Conservation (phyloP, 257 asterid species). For the Voacanga thouarsii region DNA sequence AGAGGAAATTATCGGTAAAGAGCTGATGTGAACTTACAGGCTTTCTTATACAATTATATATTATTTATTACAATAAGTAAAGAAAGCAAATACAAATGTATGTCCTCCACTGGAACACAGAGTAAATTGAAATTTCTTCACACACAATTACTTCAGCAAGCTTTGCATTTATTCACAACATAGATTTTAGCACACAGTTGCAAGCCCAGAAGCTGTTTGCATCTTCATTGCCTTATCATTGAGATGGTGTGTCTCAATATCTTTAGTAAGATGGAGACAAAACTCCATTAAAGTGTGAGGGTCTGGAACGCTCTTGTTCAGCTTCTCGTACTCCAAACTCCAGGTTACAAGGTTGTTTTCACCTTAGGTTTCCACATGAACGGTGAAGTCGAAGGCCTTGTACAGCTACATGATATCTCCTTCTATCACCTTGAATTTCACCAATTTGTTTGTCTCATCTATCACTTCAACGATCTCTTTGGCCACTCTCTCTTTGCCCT, state of each 20-base stretch:
- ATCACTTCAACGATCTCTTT: slow-evolving; percentile 26
- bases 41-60: too few species aligned
- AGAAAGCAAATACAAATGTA: too few species aligned
- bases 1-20: too few species aligned
- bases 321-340: slow-evolving; percentile 22
- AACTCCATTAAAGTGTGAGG: slow-evolving; percentile 13
- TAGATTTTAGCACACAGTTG: too few species aligned
- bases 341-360: slow-evolving; percentile 17
- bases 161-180: too few species aligned
- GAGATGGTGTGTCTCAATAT: slow-evolving; percentile 23
- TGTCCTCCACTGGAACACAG: too few species aligned
- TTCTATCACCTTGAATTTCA: slow-evolving; percentile 25
- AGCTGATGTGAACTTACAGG: too few species aligned
- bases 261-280: slow-evolving; percentile 14
- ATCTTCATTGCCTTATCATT: neutral
- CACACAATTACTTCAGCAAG: too few species aligned
- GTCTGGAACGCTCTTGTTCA: slow-evolving; percentile 5
- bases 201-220: too few species aligned
- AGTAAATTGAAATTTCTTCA: too few species aligned
- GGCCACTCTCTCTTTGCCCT: slow-evolving; percentile 13
- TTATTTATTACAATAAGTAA: too few species aligned
- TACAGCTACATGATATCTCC: slow-evolving; percentile 20
- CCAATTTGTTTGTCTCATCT: slow-evolving; percentile 27
- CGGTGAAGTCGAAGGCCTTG: slow-evolving; percentile 5
- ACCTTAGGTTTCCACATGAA: slow-evolving; percentile 20